Evolutionary conservation across 2,329 filamentous ascomycete genomes (phyloP), one percentile per base, ranked within the genome.

Genomic region (Stachybotrys chlorohalonatus): DNA sequence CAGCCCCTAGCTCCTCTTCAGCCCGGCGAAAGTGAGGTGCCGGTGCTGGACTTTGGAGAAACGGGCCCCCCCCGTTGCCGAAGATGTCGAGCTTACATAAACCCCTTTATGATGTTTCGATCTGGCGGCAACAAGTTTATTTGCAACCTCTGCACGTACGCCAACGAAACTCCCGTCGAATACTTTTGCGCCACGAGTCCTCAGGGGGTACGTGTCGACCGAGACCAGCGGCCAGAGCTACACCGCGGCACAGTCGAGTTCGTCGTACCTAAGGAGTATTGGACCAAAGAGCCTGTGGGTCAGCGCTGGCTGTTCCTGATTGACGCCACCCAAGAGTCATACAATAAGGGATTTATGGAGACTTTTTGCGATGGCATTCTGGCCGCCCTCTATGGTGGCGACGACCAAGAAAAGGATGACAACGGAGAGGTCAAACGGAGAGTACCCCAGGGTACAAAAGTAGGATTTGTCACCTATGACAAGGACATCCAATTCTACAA

Each of bases 401-500:
- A 83, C 13, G 72, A 78, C 39, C 72, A 71, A 52, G 68, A 73
- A 51, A 69, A 70, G 53, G 75, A 76, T 31, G 79, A 81, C 54
- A 74, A 80, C 49, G 76, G 78, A 51, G 78, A 79, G 55, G 68
- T 72, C 5, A 78, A 79, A 60, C 74, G 80, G 52, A 77, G 75
- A 53, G 77, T 96, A 63, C 90, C 94, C 0, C 75, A 82, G 53
- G 91, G 90, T 11, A 84, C 89, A 51, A 96, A 90, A 74, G 85
- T 99, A 57, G 94, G 93, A 52, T 96, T 99, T 68, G 85, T 97
- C 59, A 96, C 94, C 1, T 99, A 87, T 68, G 94, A 99, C 75
- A 93, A 90, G 71, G 91, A 96, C 64, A 88, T 99, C 56, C 94
- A 99, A 68, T 99, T 97, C 70, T 99, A 97, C 77, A 97, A 97